phyloP scores from a whole-genome alignment of 768 basidiomycete genomes.

The Termitomyces heimii region DNA sequence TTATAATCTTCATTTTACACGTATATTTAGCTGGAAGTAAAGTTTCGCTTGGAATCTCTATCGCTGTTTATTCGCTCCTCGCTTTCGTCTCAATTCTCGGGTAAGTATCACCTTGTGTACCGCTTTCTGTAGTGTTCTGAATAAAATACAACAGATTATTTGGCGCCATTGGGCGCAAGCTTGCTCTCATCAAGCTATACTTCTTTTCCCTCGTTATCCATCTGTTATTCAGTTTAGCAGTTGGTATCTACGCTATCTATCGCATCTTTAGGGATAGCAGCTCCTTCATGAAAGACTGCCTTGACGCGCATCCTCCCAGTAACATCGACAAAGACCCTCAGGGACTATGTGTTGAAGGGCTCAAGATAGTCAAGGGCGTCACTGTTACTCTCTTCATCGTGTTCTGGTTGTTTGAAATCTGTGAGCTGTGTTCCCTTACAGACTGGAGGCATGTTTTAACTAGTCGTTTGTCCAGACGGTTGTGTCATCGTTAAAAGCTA shows the following conservation, averaged over 20 bases:
- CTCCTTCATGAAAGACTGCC: conserved; percentile 31
- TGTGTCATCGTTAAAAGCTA: conserved; percentile 42
- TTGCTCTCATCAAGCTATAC: conserved; percentile 36
- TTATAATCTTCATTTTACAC: neutral
- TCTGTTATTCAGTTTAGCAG: conserved; percentile 37
- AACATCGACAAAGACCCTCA: conserved; percentile 12
- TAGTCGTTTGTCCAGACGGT: conserved; percentile 26
- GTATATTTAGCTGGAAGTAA: conserved; percentile 27
- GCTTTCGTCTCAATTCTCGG: conserved; percentile 40
- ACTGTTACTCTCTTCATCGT: conserved; percentile 36
- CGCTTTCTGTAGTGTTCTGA: neutral
- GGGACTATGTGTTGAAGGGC: conserved; percentile 31
- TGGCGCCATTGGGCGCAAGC: conserved; percentile 35
- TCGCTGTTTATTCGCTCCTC: conserved; percentile 34
- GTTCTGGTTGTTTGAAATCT: conserved; percentile 43
- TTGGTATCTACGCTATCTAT: conserved; percentile 38
- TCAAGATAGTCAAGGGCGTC: conserved; percentile 34
- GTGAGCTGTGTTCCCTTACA: conserved; percentile 22
- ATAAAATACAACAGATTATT: conserved; percentile 25
- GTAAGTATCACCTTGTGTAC: conserved; percentile 19
- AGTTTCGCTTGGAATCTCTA: conserved; percentile 33
- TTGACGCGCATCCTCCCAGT: conserved; percentile 9
- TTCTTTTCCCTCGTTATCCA: conserved; percentile 35
- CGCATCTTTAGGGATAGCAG: conserved; percentile 36
- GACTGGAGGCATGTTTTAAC: neutral